Evolutionary conservation across 345 rosid genomes (phyloP), one percentile per base, ranked within the genome.

Genomic region (Pugionium cornutum): DNA sequence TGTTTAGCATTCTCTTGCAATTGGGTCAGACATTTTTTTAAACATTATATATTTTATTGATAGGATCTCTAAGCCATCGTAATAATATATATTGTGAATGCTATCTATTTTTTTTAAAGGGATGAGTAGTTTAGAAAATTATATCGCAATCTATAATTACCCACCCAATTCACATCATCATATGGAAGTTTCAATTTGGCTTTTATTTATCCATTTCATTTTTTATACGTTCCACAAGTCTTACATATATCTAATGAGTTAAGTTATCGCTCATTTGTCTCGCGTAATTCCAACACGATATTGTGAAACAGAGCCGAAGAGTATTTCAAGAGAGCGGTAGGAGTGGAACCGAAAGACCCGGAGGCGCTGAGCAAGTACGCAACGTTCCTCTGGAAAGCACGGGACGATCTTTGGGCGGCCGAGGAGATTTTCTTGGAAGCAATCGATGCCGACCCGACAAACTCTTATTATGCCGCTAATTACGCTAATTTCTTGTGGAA

Each of bases 401-500:
- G 76, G 69, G 81, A 83, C 25, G 96, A 94, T 52, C 79, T 88
- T 27, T 90, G 95, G 95, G 97, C 91, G n/a, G 99, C 99, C 0
- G 97, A 90, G 71, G 99, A 94, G 75, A 85, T 84, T 5, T 94
- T 79, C 80, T 66, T 88, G 73, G 91, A 83, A 78, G 97, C 99
- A 48, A 94, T 88, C 33, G 72, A 88, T 43, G 91, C 79, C 0
- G 97, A 90, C 43, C 97, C 99, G 0, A 60, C 74, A 41, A 90
- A 88, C 81, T 74, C 97, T 8, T 74, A 56, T 47, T 69, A 90
- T 46, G 89, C 99, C 0, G 92, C 91, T 27, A 80, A 78, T 64
- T 94, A 94, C 67, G 99, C 99, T 8, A 75, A 88, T 77, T 94
- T 94, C 74, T 83, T 94, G 28, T 94, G 99, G 99, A 94, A 84